phyloP scores from a whole-genome alignment of 306 rosid species.

The barrel medic (Medicago truncatula) region MtrunA17r5.0-ANR NC_053044.1:31235501-31236000 shows the following conservation, averaged over 20 bases:
- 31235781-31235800: conserved; percentile 8
- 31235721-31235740: neutral
- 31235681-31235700: neutral
- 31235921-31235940: neutral
- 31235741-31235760: conserved; percentile 27
- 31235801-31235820: neutral
- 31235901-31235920: neutral
- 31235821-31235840: neutral
- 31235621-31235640: conserved; percentile 26
- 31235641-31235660: neutral
- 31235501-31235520: neutral
- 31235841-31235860: neutral
- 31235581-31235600: conserved; percentile 42
- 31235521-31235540: conserved; percentile 42
- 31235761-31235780: conserved; percentile 10
- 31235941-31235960: too few species aligned
- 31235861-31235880: neutral
- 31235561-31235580: conserved; percentile 44
- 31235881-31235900: too few species aligned
- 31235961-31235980: neutral
- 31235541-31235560: conserved; percentile 44
- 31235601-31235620: conserved; percentile 37
- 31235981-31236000: neutral
- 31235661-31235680: conserved; percentile 51
- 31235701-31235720: conserved; percentile 11